A percentile compares a stretch with the other conserved stretches of the same genome.
Conservation (phyloP, 1,139 yeast genomes). For the Hyphopichia khmerensis region DNA sequence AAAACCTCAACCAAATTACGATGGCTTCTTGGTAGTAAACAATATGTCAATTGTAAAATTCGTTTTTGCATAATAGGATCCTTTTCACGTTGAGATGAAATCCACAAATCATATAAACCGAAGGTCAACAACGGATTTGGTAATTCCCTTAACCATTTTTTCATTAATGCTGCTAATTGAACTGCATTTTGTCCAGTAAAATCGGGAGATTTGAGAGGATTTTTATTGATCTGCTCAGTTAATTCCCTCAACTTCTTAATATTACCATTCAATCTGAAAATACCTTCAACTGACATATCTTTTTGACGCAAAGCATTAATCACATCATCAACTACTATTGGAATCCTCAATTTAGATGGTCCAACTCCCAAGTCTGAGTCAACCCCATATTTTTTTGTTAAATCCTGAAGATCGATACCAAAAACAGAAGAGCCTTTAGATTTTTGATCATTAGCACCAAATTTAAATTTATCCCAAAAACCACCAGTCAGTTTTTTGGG, state of each 20-base stretch:
- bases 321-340: slow-evolving; percentile 83
- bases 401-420: slow-evolving; percentile 71
- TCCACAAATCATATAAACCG: slow-evolving; percentile 77
- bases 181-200: slow-evolving; percentile 80
- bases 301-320: slow-evolving; percentile 81
- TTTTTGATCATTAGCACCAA: slow-evolving; percentile 31
- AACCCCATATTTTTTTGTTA: slow-evolving; percentile 77
- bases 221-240: slow-evolving; percentile 70
- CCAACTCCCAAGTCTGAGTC: slow-evolving; percentile 90
- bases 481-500: slow-evolving; percentile 44
- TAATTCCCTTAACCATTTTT: slow-evolving; percentile 86
- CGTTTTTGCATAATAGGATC: slow-evolving; percentile 52
- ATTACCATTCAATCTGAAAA: slow-evolving; percentile 94
- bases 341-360: slow-evolving; percentile 75
- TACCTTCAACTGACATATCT: slow-evolving; percentile 96
- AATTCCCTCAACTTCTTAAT: slow-evolving; percentile 78
- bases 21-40: slow-evolving; percentile 78
- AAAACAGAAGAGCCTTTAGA: slow-evolving; percentile 53
- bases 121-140: slow-evolving; percentile 89
- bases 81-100: slow-evolving; percentile 62
- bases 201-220: slow-evolving; percentile 73
- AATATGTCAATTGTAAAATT: slow-evolving; percentile 67
- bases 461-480: slow-evolving; percentile 74
- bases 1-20: slow-evolving; percentile 87
- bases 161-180: slow-evolving; percentile 90